Evolutionary conservation across 1,139 yeast species (phyloP).

Genomic region (Suhomyces bribrorum): DNA sequence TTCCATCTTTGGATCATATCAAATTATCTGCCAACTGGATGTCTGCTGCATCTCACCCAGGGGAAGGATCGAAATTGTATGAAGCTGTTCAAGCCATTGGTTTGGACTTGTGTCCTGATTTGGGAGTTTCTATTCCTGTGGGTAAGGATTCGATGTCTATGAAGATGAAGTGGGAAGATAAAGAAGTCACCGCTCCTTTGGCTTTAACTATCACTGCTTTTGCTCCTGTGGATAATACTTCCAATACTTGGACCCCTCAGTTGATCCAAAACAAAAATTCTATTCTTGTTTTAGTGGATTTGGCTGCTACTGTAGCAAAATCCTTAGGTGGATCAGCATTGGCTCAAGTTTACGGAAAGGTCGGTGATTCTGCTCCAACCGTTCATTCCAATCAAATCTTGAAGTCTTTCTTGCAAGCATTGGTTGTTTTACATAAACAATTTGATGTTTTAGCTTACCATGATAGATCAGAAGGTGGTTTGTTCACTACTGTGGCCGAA

Average conservation of each 20-base stretch:
- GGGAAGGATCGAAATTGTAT: constrained; percentile 93
- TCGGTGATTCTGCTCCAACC: constrained; percentile 82
- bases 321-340: constrained; percentile 92
- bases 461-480: constrained; percentile 97
- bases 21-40: constrained; percentile 98
- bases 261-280: constrained; percentile 55
- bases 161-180: constrained; percentile 97
- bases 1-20: constrained; percentile 70
- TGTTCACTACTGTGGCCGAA: constrained; percentile 79
- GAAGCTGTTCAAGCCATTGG: constrained; percentile 98
- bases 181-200: constrained; percentile 92
- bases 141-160: constrained; percentile 99
- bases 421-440: constrained; percentile 68
- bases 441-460: constrained; percentile 85
- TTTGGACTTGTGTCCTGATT: constrained; percentile 87
- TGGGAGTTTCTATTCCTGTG: constrained; percentile 92
- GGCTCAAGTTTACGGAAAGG: constrained; percentile 88
- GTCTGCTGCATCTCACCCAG: constrained; percentile 95
- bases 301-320: constrained; percentile 59
- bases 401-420: constrained; percentile 68
- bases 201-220: constrained; percentile 93
- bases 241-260: constrained; percentile 95
- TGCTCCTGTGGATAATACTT: constrained; percentile 80
- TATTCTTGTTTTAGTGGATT: constrained; percentile 75
- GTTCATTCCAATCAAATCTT: constrained; percentile 69